phyloP scores from a whole-genome alignment of 306 rosid species.

The Vicia sativa region DNA sequence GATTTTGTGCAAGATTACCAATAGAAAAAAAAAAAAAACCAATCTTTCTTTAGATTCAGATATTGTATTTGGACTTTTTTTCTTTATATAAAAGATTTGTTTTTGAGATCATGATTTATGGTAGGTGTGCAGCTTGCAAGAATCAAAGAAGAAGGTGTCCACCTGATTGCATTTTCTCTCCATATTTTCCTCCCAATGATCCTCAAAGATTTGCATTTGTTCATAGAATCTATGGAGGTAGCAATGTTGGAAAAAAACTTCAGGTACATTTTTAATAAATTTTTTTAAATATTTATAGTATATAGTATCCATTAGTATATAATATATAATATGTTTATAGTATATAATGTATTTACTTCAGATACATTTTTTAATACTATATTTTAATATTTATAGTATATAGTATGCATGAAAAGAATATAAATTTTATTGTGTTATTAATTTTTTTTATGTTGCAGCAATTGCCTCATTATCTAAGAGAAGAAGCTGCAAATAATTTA shows the following conservation, averaged over 20 bases:
- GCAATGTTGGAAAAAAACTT: constrained; percentile 71
- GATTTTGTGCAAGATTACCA: constrained; percentile 35
- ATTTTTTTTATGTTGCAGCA: constrained; percentile 40
- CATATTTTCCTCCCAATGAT: constrained; percentile 68
- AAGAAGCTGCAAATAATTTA: constrained; percentile 54
- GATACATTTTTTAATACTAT: constrained; percentile 46
- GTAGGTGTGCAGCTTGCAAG: constrained; percentile 79
- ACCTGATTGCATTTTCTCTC: constrained; percentile 70
- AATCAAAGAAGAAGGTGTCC: constrained; percentile 72
- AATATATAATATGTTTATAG: no score
- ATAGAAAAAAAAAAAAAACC: constrained; percentile 9
- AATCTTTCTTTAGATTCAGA: constrained; percentile 33
- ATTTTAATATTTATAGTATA: not conserved
- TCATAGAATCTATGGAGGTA: constrained; percentile 74
- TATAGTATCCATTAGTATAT: not conserved
- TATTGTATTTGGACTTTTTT: constrained; percentile 26
- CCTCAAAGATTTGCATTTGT: constrained; percentile 73
- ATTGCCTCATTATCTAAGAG: constrained; percentile 49
- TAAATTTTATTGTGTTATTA: not conserved
- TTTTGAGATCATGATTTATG: constrained; percentile 37
- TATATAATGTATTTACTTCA: constrained; percentile 50
- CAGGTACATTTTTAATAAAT: constrained; percentile 46
- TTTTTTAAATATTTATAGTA: not conserved
- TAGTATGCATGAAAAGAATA: not conserved
- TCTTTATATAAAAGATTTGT: constrained; percentile 13